Percentiles rank a stretch among this genome's conserved stretches.
Conservation (phyloP, 1,284 basidiomycete species). For the Anthracocystis setariae region DNA sequence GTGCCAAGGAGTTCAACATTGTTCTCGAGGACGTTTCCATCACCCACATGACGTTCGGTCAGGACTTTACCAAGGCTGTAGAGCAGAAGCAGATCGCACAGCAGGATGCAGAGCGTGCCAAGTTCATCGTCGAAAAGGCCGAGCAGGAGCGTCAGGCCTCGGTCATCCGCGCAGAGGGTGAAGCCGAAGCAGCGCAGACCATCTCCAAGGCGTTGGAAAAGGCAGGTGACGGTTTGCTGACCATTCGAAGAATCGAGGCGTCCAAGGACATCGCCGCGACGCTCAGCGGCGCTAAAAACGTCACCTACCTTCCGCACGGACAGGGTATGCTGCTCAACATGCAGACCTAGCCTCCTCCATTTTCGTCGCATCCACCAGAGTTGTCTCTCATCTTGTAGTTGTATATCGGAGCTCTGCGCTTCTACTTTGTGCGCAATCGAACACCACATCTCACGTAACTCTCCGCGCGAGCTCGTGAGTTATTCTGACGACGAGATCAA, state of each 20-base stretch:
- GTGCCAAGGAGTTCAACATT: constrained; percentile 96
- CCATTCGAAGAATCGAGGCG: constrained; percentile 95
- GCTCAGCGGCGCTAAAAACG: constrained; percentile 68
- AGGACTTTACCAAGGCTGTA: constrained; percentile 79
- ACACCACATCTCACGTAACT: constrained; percentile 37
- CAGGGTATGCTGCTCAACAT: constrained; percentile 67
- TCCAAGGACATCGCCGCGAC: constrained; percentile 86
- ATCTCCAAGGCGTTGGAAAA: constrained; percentile 92
- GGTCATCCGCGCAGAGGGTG: constrained; percentile 97
- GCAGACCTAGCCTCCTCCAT: constrained; percentile 22
- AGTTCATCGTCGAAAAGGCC: constrained; percentile 94
- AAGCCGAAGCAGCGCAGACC: constrained; percentile 86
- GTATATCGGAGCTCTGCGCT: constrained; percentile 15
- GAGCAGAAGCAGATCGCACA: constrained; percentile 98
- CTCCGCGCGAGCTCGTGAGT: background rate
- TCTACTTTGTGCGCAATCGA: constrained; percentile 26
- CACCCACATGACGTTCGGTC: constrained; percentile 73
- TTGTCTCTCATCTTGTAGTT: constrained; percentile 31
- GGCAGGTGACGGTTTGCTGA: constrained; percentile 94
- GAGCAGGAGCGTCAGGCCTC: constrained; percentile 99
- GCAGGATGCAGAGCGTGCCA: constrained; percentile 92
- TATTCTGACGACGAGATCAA: background rate
- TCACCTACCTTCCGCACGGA: constrained; percentile 69
- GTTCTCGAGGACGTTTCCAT: constrained; percentile 97
- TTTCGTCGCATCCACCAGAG: background rate